Conservation (phyloP, 805 yeast genomes). For the Wickerhamomyces strasburgensis region DNA sequence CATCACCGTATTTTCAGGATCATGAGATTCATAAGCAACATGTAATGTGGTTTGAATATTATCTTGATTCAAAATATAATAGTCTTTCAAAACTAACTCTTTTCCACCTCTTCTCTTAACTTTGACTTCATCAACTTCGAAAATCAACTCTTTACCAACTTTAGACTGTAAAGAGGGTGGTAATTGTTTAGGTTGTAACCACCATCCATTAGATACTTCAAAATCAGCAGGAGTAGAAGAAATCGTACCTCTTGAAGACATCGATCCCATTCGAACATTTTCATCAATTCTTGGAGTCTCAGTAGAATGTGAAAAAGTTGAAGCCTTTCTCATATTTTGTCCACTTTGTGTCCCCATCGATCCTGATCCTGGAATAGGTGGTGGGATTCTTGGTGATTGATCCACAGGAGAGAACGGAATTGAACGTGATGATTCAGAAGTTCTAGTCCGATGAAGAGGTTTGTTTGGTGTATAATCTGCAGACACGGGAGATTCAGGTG, state of each 20-base stretch:
- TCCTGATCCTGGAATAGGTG: no score
- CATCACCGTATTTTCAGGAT: conserved; percentile 47
- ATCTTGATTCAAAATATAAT: conserved; percentile 69
- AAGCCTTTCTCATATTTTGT: conserved; percentile 12
- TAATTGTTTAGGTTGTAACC: conserved; percentile 47
- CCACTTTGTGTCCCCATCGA: no score
- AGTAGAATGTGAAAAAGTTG: conserved; percentile 17
- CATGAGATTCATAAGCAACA: conserved; percentile 46
- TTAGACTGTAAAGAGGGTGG: conserved; percentile 47
- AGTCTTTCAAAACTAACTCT: conserved; percentile 46
- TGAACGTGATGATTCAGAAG: not conserved
- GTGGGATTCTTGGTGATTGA: conserved; percentile 3
- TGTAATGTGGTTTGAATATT: conserved; percentile 62
- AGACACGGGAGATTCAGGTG: conserved; percentile 3
- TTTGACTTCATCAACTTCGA: conserved; percentile 58
- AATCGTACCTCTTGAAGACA: conserved; percentile 7
- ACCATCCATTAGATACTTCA: conserved; percentile 51
- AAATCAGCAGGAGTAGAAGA: conserved; percentile 25
- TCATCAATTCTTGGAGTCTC: not conserved
- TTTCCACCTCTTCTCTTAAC: conserved; percentile 56
- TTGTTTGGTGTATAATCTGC: conserved; percentile 2
- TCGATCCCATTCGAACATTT: not conserved
- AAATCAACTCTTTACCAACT: conserved; percentile 45
- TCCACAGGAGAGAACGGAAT: not conserved
- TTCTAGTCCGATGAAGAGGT: not conserved